Evolutionary conservation across 2,329 filamentous ascomycete genomes (phyloP).

Genomic region (Xylariaceae sp.): DNA sequence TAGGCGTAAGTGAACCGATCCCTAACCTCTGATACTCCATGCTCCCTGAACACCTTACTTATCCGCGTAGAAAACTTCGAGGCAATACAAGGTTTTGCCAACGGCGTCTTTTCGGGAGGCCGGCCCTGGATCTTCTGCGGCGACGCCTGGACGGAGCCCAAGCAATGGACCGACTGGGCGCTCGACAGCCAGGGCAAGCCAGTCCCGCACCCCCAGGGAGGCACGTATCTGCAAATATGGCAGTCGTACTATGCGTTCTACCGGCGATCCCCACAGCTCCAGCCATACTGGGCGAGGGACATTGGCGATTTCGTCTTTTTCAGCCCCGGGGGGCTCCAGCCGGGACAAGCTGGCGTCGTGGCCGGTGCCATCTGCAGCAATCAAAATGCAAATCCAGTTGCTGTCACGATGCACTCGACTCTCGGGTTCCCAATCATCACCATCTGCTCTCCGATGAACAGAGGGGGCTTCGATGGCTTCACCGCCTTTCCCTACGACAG

Average conservation of each 20-base stretch:
- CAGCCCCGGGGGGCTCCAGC: neutral
- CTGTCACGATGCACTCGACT: neutral
- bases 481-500: neutral
- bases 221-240: neutral
- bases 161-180: conserved; percentile 1
- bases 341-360: neutral
- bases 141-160: conserved; percentile 1
- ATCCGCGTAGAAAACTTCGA: neutral
- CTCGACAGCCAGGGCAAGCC: neutral
- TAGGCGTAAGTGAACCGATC: no score
- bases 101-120: neutral
- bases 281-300: neutral
- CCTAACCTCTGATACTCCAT: no score
- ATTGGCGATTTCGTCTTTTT: neutral
- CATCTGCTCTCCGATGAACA: conserved; percentile 4
- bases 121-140: conserved; percentile 4
- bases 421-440: neutral
- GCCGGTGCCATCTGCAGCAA: conserved; percentile 1
- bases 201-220: neutral
- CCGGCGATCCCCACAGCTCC: neutral
- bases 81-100: neutral
- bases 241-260: neutral
- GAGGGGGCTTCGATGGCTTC: neutral
- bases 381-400: neutral
- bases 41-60: no score